phyloP scores from a whole-genome alignment of 2,329 filamentous ascomycete genomes.

The Harringtonia lauricola region DNA sequence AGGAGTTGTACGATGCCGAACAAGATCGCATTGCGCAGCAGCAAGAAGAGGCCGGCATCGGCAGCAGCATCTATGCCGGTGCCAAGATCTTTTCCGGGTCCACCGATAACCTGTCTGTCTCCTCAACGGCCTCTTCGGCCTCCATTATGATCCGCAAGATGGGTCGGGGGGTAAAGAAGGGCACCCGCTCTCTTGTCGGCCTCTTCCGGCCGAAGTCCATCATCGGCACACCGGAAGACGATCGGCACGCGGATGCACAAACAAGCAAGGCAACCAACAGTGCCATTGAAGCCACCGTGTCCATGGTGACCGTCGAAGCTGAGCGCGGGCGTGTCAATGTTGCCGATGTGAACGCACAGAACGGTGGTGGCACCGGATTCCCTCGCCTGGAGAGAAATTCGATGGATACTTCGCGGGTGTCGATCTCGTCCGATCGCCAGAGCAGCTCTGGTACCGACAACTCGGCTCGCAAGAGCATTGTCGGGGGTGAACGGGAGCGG shows the following conservation, averaged over 20 bases:
- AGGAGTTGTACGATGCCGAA: constrained; percentile 70
- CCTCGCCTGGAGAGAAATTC: constrained; percentile 78
- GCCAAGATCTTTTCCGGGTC: constrained; percentile 79
- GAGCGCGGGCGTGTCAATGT: constrained; percentile 78
- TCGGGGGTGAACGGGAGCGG: constrained; percentile 81
- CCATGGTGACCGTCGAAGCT: constrained; percentile 91
- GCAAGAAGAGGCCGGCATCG: constrained; percentile 86
- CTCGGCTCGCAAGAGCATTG: constrained; percentile 72
- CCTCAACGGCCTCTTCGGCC: constrained; percentile 78
- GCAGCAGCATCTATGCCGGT: constrained; percentile 85
- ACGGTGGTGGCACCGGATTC: constrained; percentile 65
- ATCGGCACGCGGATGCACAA: constrained; percentile 52
- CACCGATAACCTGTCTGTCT: constrained; percentile 88
- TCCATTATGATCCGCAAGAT: constrained; percentile 97
- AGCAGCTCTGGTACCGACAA: constrained; percentile 49
- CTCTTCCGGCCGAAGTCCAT: constrained; percentile 92
- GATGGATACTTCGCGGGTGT: constrained; percentile 50
- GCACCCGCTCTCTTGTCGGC: constrained; percentile 79
- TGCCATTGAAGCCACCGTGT: constrained; percentile 59
- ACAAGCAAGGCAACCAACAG: background rate
- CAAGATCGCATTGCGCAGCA: constrained; percentile 84
- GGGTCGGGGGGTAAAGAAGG: constrained; percentile 97
- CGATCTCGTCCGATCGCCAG: constrained; percentile 36
- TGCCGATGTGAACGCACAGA: constrained; percentile 53
- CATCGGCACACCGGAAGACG: constrained; percentile 65